Evolutionary conservation across 1,139 yeast genomes (phyloP), one percentile per base, ranked within the genome.

Genomic region (Diutina neorugosa): DNA sequence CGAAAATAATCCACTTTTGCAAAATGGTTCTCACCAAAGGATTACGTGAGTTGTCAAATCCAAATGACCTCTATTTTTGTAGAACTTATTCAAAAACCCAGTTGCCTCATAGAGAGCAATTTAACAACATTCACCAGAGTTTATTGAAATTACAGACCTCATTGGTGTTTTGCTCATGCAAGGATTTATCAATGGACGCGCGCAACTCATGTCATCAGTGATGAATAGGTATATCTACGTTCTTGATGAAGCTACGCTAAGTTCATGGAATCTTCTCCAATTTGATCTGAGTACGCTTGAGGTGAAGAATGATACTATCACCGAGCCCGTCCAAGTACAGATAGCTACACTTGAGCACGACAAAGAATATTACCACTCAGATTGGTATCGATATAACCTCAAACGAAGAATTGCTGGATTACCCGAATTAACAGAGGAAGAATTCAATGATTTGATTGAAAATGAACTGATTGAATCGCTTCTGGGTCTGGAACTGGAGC

Each of bases 361-460:
- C 20, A 65, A 66, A 67, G 66, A n/a, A 86, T 46, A 83, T 60
- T 83, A 77, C 67, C 81, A 78, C 58, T 72, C 82, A 0, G 89
- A 84, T 60, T 72, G 76, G 42, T 84, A 84, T 60, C 71, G 81
- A 51, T 76, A 74, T 61, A 87, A 87, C 62, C 61, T 81, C 54
- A 82, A 81, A 62, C 69, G 93, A 57, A 65, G 70, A 25, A 61
- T 78, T 49, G 68, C 70, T 44, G 76, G 77, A 2, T 68, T 78
- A 52, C 66, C 72, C 1, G 71, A 80, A 0, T 64, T 86, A 31
- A 67, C 75, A 2, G 87, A 81, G 59, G 76, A 69, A 1, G 82
- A 84, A 61, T 86, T 85, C 59, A 86, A 83, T 40, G 67, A 68
- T 12, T 58, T 81, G 51, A 63, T 82, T 52, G 84, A 80, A 52